Evolutionary conservation across 495 filamentous ascomycete species (phyloP), one percentile per base, ranked within the genome.

Genomic region (Penicillium atrosanguineum): DNA sequence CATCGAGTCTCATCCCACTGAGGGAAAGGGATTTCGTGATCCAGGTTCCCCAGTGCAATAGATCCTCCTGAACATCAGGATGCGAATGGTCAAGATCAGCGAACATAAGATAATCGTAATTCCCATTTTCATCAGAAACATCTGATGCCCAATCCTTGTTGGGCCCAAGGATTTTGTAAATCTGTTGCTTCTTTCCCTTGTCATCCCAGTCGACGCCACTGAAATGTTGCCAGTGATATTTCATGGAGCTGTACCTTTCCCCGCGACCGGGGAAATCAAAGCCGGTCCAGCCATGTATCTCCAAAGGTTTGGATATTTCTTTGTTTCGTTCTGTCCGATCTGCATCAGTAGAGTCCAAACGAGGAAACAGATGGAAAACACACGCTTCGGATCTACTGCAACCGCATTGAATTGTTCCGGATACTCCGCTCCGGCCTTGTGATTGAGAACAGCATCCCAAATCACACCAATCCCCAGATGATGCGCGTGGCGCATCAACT

Each of bases 371-470:
- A 43, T 12, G 16, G 1, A 19, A 34, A 28, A 48, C 70, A 12
- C 60, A 81, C 79, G 62, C 55, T 78, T 64, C 0, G 74, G 70
- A 62, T 87, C 75, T 14, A 89, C 87, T 62, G 85, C 82, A 44
- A 87, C 74, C 3, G 79, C 84, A 39, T 69, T 50, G 53, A 80
- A 85, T 29, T 71, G 69, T 66, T 90, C 84, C 15, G 73, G 78
- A 50, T 71, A 73, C 64, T 90, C 87, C 15, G 84, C 87, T 7
- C 75, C 85, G 16, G 85, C 85, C 64, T 89, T 90, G 68, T 90
- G 88, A 55, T 90, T 91, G 43, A 90, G 70, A 9, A 91, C 86
- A 25, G 85, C 85, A 69, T 91, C 87, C 80, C 84, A 90, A 61
- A 87, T 84, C 6, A 89, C 58, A 1, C 80, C 81, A 4, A 89